Evolutionary conservation across 2,329 filamentous ascomycete species (phyloP), one percentile per base, ranked within the genome.

Genomic region (Xylariaceae sp.): DNA sequence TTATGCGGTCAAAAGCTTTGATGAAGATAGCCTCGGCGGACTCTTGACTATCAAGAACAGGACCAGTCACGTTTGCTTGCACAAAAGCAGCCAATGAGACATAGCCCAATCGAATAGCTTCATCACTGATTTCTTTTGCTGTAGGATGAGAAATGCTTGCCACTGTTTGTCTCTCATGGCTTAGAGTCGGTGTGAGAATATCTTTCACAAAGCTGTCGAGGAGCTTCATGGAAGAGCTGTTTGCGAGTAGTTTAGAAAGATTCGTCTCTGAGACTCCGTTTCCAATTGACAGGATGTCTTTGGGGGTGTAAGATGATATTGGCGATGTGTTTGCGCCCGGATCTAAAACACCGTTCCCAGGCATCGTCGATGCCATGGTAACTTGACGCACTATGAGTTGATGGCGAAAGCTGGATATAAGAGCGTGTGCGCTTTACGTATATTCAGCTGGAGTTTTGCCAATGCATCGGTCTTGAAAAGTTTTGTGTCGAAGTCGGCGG

Each of bases 21-120:
- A 73, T 62, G 34, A 71, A 68, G 34, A 66, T 55, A 14, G 53
- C 34, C 13, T 67, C 58, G 31, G 50, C 51, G 11, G 19, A 33
- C 1, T 56, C 47, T 16, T 50, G 39, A 11, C 53, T 45, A 14
- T 76, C 71, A 12, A 90, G 72, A 1, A 87, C 84, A 5, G 88
- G 88, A 2, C 88, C 88, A 18, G 88, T 91, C 49, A 89, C 83
- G 64, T 87, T 90, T 0, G 84, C 82, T 64, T 91, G 88, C 6
- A 91, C 66, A 66, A 91, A 91, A 6, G 82, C 78, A 62, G 84
- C 77, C 2, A 91, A 74, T 2, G 85, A 80, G 5, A 86, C 84
- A 51, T 88, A 73, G 14, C 83, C 87, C 40, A 87, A 41, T 1
- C 58, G 57, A 19, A 67, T 40, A 7, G 57, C 57, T 45, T 43